Percentiles rank a stretch among this genome's conserved stretches.
Evolutionary conservation across 2,329 filamentous ascomycete genomes (phyloP).

Genomic region (Cephalotrichum gorgonifer): DNA sequence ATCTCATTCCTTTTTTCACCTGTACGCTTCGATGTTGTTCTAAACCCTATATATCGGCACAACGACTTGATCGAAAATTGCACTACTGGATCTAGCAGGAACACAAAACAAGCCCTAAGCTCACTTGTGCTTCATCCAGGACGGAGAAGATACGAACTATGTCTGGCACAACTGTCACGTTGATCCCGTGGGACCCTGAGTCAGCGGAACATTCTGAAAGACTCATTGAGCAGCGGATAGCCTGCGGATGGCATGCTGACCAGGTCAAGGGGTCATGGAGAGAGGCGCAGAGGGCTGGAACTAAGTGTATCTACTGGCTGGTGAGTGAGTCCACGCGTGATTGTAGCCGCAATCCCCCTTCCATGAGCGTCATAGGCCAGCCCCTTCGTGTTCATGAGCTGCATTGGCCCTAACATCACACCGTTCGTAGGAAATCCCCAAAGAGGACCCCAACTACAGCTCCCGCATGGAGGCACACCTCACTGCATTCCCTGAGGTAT

Average conservation of each 20-base stretch:
- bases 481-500: neutral
- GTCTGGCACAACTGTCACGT: constrained; percentile 4
- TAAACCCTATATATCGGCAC: too few species aligned
- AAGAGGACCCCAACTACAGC: neutral
- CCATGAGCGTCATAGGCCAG: too few species aligned
- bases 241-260: constrained; percentile 15
- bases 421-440: neutral
- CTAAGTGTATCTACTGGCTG: constrained; percentile 12
- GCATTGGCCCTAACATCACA: neutral
- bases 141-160: too few species aligned
- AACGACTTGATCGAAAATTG: too few species aligned
- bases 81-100: too few species aligned
- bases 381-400: too few species aligned
- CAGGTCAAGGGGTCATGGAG: constrained; percentile 11
- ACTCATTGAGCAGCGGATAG: constrained; percentile 13
- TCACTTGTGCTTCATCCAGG: too few species aligned
- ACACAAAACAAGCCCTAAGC: too few species aligned
- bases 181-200: constrained; percentile 17
- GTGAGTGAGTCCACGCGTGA: constrained; percentile 9
- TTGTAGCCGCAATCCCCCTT: too few species aligned
- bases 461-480: neutral
- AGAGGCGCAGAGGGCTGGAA: constrained; percentile 9
- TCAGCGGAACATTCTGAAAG: constrained; percentile 12
- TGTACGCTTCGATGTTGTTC: too few species aligned
- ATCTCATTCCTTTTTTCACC: too few species aligned